Evolutionary conservation across 176 grass and related monocot genomes (phyloP).

Genomic region (Pharus latifolius): DNA sequence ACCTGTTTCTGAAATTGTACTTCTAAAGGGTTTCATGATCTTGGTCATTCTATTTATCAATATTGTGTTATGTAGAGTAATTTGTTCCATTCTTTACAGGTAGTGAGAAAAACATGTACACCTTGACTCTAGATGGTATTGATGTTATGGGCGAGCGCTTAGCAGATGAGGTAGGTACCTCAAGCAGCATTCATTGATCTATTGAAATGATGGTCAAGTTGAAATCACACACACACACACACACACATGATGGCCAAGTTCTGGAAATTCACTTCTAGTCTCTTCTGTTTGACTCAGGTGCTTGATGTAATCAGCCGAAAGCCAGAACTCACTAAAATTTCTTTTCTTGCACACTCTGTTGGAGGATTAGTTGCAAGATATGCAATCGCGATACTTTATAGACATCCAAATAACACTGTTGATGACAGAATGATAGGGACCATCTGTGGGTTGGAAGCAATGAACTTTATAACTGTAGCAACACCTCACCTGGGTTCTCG

Average conservation of each 20-base stretch:
- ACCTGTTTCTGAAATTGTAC: neutral
- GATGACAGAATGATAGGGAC: conserved; percentile 27
- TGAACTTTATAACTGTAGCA: conserved; percentile 86
- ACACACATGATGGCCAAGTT: neutral
- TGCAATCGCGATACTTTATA: conserved; percentile 74
- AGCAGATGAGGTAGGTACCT: conserved; percentile 53
- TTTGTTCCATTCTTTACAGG: conserved; percentile 32
- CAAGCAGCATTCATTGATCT: neutral
- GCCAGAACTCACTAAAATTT: conserved; percentile 64
- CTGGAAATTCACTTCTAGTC: neutral
- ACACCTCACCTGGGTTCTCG: conserved; percentile 84
- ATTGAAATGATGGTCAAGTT: neutral
- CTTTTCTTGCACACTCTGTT: conserved; percentile 83
- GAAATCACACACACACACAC: neutral
- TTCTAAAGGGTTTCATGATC: neutral
- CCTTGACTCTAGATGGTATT: conserved; percentile 64
- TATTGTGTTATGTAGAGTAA: neutral
- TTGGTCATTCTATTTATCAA: neutral
- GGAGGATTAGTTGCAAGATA: conserved; percentile 87
- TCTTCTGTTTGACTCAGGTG: conserved; percentile 33
- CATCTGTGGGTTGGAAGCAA: conserved; percentile 60
- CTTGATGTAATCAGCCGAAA: conserved; percentile 45
- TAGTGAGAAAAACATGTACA: conserved; percentile 67
- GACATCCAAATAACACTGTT: neutral
- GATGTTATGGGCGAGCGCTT: conserved; percentile 74